Percentiles rank a stretch among this genome's conserved stretches.
Evolutionary conservation across 2,329 filamentous ascomycete genomes (phyloP).

Genomic region (Westerdykella ornata): DNA sequence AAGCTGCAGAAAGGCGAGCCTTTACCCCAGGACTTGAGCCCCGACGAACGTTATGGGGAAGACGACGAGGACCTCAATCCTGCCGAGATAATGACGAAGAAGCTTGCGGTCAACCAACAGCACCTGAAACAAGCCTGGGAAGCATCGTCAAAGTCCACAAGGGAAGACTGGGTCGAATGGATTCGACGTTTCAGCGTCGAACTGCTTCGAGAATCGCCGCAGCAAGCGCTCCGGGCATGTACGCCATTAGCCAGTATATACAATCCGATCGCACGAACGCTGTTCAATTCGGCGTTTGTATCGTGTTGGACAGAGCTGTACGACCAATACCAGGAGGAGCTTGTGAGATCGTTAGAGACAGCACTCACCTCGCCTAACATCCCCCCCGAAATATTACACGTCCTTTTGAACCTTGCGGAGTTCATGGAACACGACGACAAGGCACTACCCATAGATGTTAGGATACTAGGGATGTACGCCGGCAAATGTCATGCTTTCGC

Average conservation of each 20-base stretch:
- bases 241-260: constrained; percentile 87
- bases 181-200: constrained; percentile 94
- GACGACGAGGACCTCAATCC: constrained; percentile 73
- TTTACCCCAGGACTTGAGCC: constrained; percentile 88
- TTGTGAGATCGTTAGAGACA: constrained; percentile 91
- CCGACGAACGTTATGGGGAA: constrained; percentile 71
- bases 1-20: constrained; percentile 93
- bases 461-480: constrained; percentile 87
- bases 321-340: constrained; percentile 92
- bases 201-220: constrained; percentile 87
- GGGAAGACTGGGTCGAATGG: constrained; percentile 99
- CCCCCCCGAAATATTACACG: constrained; percentile 87
- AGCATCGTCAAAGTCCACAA: constrained; percentile 90
- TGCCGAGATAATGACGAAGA: constrained; percentile 82
- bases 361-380: constrained; percentile 94
- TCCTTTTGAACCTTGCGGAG: constrained; percentile 90
- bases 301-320: constrained; percentile 98
- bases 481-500: constrained; percentile 96
- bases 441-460: constrained; percentile 92
- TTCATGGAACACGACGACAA: constrained; percentile 99
- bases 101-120: constrained; percentile 93
- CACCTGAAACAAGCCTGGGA: constrained; percentile 98
- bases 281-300: constrained; percentile 98
- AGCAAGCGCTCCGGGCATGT: constrained; percentile 88
- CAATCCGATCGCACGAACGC: constrained; percentile 78